Conservation (phyloP, 1,139 yeast genomes). For the Suhomyces kunorum region DNA sequence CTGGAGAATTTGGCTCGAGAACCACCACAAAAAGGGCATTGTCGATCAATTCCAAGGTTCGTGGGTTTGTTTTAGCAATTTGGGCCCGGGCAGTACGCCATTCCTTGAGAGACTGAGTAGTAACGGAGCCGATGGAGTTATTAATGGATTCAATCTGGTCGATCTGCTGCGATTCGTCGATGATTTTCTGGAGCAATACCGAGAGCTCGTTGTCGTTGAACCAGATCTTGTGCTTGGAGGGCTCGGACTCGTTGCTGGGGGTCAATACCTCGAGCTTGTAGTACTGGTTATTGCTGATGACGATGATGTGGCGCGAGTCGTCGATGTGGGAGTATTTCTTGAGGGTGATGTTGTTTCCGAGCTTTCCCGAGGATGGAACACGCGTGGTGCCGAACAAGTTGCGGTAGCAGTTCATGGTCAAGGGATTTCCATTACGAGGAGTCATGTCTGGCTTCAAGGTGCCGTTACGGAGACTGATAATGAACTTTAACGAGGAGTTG, state of each 20-base stretch:
- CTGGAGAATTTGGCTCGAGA: conserved; percentile 51
- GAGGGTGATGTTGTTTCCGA: conserved; percentile 30
- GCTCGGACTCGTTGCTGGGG: conserved; percentile 33
- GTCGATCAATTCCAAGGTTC: conserved; percentile 53
- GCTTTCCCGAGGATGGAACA: conserved; percentile 38
- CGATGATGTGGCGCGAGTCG: conserved; percentile 51
- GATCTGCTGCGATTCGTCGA: conserved; percentile 43
- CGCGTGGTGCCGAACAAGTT: conserved; percentile 71
- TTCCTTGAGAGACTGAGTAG: conserved; percentile 62
- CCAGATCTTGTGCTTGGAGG: conserved; percentile 33
- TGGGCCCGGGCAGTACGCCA: conserved; percentile 64
- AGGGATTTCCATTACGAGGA: conserved; percentile 49
- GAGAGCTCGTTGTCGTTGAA: conserved; percentile 61
- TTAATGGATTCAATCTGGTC: conserved; percentile 46
- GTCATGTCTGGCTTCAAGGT: conserved; percentile 58
- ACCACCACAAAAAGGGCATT: conserved; percentile 66
- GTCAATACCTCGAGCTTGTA: conserved; percentile 61
- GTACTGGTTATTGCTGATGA: conserved; percentile 64
- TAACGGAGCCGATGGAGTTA: conserved; percentile 66
- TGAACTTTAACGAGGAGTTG: conserved; percentile 64
- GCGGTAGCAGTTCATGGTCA: conserved; percentile 67
- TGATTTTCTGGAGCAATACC: conserved; percentile 48
- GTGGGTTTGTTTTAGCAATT: conserved; percentile 46
- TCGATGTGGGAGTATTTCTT: conserved; percentile 28
- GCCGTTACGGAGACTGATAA: conserved; percentile 56